phyloP scores from a whole-genome alignment of 768 basidiomycete species.

The Pisolithus marmoratus region DNA sequence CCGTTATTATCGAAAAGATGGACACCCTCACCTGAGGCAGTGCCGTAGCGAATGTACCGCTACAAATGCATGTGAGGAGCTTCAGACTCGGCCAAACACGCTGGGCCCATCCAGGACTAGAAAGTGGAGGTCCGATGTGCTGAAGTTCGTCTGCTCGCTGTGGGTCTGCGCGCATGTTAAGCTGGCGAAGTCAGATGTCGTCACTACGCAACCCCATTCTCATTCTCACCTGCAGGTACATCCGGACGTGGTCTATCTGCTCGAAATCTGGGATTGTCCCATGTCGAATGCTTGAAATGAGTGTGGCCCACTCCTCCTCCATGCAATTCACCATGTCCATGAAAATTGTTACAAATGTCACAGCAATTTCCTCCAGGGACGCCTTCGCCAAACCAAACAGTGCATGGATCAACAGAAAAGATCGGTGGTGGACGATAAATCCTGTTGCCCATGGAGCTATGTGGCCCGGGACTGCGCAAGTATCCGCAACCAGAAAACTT shows the following conservation, averaged over 20 bases:
- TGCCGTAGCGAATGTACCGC: slow-evolving; percentile 1
- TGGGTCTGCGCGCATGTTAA: slow-evolving; percentile 4
- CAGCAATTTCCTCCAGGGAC: not conserved
- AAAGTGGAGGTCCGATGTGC: not conserved
- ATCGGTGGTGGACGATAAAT: slow-evolving; percentile 2
- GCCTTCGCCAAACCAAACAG: slow-evolving; percentile 4
- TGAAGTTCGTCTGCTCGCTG: slow-evolving; percentile 4
- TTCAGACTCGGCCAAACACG: slow-evolving; percentile 5
- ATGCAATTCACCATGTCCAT: slow-evolving; percentile 1
- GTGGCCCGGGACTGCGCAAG: too few species aligned
- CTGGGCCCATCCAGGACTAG: not conserved
- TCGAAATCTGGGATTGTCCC: slow-evolving; percentile 3
- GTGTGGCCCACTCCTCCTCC: slow-evolving; percentile 4
- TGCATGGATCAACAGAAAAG: slow-evolving; percentile 6
- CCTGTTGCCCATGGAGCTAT: too few species aligned
- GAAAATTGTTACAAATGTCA: not conserved
- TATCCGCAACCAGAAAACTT: too few species aligned
- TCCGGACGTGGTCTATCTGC: not conserved
- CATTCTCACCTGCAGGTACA: not conserved
- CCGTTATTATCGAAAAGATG: too few species aligned
- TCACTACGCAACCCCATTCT: not conserved
- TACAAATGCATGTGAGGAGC: not conserved
- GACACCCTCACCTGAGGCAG: slow-evolving; percentile 2
- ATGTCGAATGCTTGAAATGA: slow-evolving; percentile 2
- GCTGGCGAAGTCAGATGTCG: not conserved